Evolutionary conservation across 441 rosid species (phyloP).

Genomic region (Isatis lusitanica): DNA sequence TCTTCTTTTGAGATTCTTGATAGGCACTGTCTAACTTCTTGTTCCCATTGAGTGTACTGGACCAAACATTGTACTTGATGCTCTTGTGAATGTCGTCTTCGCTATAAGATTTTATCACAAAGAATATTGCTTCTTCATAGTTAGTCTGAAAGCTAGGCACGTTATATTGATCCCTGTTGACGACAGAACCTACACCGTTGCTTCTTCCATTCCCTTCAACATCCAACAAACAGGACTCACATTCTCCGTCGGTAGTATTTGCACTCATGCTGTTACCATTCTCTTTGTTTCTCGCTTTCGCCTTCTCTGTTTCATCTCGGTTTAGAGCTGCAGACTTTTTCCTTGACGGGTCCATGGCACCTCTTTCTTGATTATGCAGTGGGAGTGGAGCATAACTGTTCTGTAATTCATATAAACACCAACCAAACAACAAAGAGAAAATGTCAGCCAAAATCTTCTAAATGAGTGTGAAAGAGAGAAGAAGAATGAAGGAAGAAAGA

Average conservation of each 20-base stretch:
- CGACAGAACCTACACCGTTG: constrained; percentile 29
- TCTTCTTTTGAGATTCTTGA: constrained; percentile 40
- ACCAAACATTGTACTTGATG: constrained; percentile 55
- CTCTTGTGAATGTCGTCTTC: constrained; percentile 55
- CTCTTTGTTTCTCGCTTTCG: constrained; percentile 39
- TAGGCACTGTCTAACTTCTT: constrained; percentile 47
- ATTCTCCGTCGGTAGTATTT: constrained; percentile 29
- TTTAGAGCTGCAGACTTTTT: constrained; percentile 32
- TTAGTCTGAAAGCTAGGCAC: constrained; percentile 40
- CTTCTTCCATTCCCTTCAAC: constrained; percentile 33
- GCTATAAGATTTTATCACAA: constrained; percentile 53
- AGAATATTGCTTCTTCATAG: constrained; percentile 46
- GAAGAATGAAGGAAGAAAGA: background rate
- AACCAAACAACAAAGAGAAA: background rate
- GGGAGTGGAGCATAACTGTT: constrained; percentile 34
- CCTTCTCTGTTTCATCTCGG: constrained; percentile 42
- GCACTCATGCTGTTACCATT: constrained; percentile 25
- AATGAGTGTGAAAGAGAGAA: background rate
- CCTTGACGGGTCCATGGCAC: constrained; percentile 28
- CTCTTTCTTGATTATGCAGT: constrained; percentile 41
- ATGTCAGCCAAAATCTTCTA: background rate
- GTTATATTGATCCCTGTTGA: constrained; percentile 43
- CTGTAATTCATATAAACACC: constrained; percentile 21
- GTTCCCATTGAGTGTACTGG: constrained; percentile 53
- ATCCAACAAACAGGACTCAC: constrained; percentile 37